Base-by-base conservation (phyloP, 2,329 filamentous ascomycete species). In the Alternaria sp. region DNA sequence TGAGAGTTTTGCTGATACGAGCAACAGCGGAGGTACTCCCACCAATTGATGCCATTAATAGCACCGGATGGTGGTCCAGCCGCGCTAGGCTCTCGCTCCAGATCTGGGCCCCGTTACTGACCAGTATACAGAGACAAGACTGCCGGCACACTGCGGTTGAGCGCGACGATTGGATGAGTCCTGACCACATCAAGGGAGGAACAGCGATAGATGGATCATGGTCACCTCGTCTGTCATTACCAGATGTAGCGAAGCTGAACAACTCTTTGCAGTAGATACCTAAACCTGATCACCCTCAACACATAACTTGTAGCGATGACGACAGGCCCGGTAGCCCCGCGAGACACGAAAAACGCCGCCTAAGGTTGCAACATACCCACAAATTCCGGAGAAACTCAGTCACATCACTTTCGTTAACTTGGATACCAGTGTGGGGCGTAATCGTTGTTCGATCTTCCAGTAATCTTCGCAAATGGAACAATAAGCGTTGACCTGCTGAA, bases 31-130 rank as follows among this genome's bases (percentile, higher is more conserved):
- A 39, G 36, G 38, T 52, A 22, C 24, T 52, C 5, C 36, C 24
- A 32, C 36, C 36, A 28, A 52, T 26, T 4, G 14, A 32, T 48
- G 24, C 49, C 49, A 52, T 52, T 42, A 28, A 42, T 52, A 52
- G 49, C 24, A 52, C 26, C 24, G 38, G 34, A 28, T 42, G 49
- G 38, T 9, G 49, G 36, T 41, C 49, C 18, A 52, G 49, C 46
- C 46, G 22, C 46, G 20, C 46, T 48, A 36, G 46, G 30, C 18
- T 48, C 20, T 48, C 4, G 30, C 46, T 48, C 46, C 30, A 48
- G 30, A 48, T 48, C 16, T 22, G 22, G 30, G 30, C 36, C 30
- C 36, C 12, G 46, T 20, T 48, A 48, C 30, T 36, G 30, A 24
- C 18, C 18, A 48, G 46, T 18, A 28, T 34, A 36, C 30, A 24